Evolutionary conservation across 139 green algal species (phyloP).

Genomic region (Chlamydomonas sp.): DNA sequence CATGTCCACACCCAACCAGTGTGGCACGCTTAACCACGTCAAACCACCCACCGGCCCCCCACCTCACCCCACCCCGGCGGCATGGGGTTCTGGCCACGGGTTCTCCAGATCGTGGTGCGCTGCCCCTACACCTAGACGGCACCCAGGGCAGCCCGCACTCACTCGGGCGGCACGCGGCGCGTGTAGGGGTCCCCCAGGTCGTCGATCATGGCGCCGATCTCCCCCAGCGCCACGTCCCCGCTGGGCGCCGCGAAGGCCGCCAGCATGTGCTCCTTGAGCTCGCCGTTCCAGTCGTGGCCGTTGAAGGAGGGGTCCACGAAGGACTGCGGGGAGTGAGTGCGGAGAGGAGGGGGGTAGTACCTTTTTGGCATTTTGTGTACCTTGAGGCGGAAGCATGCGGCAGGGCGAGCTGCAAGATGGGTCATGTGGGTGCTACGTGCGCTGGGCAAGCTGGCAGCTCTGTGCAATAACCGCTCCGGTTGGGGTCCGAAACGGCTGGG

Average conservation of each 20-base stretch:
- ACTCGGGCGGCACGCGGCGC: slow-evolving; percentile 80
- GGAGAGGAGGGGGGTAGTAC: too few species aligned
- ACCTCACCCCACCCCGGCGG: too few species aligned
- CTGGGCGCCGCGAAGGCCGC: slow-evolving; percentile 50
- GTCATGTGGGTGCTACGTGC: neutral
- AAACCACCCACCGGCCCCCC: too few species aligned
- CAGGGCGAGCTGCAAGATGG: neutral
- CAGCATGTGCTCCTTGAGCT: slow-evolving; percentile 72
- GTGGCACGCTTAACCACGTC: too few species aligned
- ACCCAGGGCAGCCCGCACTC: slow-evolving; percentile 4
- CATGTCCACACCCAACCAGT: too few species aligned
- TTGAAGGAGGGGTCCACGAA: slow-evolving; percentile 84
- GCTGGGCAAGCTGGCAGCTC: neutral
- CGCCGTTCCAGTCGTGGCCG: slow-evolving; percentile 61
- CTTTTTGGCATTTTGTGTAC: too few species aligned
- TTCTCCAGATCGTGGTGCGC: too few species aligned
- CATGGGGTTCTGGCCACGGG: too few species aligned
- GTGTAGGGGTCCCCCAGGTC: slow-evolving; percentile 95
- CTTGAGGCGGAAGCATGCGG: neutral
- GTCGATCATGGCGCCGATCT: slow-evolving; percentile 81
- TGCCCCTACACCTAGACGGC: too few species aligned
- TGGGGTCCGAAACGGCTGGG: too few species aligned
- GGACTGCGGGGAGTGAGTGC: slow-evolving; percentile 29
- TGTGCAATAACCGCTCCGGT: neutral
- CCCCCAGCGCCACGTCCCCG: slow-evolving; percentile 49